A percentile compares a stretch with the other conserved stretches of the same genome.
Evolutionary conservation across 2,329 filamentous ascomycete species (phyloP).

Genomic region (Cadophora sp.): DNA sequence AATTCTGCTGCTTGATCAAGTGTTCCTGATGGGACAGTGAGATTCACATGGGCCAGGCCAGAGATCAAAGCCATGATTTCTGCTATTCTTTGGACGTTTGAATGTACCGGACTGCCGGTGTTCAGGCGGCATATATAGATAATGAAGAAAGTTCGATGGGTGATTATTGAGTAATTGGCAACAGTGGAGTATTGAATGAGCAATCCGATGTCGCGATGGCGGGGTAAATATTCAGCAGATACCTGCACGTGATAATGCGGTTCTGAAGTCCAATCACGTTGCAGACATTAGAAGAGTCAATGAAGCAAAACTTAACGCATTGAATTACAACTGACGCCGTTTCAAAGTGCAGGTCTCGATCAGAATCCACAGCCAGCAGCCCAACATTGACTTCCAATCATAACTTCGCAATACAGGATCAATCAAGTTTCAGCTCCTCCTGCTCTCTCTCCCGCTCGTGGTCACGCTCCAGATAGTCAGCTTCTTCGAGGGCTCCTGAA

Average conservation of each 20-base stretch:
- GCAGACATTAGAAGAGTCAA: not conserved
- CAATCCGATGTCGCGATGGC: conserved; percentile 4
- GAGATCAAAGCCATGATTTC: conserved; percentile 47
- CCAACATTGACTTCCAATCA: not conserved
- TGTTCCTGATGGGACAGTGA: conserved; percentile 60
- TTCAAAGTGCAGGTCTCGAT: not conserved
- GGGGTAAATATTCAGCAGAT: conserved; percentile 11
- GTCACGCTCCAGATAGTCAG: not conserved
- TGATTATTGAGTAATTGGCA: not conserved
- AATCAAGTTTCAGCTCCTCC: not conserved
- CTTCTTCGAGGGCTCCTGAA: conserved; percentile 5
- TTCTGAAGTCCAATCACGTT: not conserved
- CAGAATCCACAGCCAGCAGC: not conserved
- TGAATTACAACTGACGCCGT: not conserved
- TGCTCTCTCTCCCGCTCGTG: not conserved
- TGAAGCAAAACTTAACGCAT: not conserved
- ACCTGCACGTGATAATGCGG: not conserved
- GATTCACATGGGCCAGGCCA: conserved; percentile 63
- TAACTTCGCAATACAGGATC: not conserved
- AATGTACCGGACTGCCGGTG: not conserved
- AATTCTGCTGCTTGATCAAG: conserved; percentile 59
- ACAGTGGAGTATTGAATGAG: not conserved
- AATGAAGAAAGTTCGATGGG: not conserved
- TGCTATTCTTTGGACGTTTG: not conserved
- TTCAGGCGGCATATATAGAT: not conserved